A percentile compares a stretch with the other conserved stretches of the same genome.
Evolutionary conservation across 352 stramenopile species (phyloP).

Genomic region (Globisporangium sylvaticum): DNA sequence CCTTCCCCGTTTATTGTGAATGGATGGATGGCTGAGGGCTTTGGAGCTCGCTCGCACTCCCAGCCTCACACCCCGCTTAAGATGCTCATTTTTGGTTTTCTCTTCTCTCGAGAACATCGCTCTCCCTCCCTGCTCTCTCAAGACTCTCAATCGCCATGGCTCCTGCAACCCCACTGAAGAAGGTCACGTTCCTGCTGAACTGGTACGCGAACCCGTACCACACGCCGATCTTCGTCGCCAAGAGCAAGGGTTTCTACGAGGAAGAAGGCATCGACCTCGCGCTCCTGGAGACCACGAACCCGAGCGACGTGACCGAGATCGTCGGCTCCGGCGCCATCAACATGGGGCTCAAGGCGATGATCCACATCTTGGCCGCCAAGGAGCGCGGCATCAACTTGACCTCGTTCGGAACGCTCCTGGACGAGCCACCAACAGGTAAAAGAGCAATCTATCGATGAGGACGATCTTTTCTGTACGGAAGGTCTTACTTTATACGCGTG

Average conservation of each 20-base stretch:
- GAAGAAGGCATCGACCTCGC: slow-evolving; percentile 49
- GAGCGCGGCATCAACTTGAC: slow-evolving; percentile 45
- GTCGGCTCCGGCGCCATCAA: slow-evolving; percentile 42
- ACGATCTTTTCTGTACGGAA: neutral
- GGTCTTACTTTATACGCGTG: neutral
- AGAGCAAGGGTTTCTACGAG: slow-evolving; percentile 47
- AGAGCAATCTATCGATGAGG: neutral
- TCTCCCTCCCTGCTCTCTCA: neutral
- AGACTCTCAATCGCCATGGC: slow-evolving; percentile 21
- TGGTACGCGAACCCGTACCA: slow-evolving; percentile 56
- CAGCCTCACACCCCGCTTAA: neutral
- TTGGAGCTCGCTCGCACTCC: neutral
- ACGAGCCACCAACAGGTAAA: slow-evolving; percentile 39
- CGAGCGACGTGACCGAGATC: slow-evolving; percentile 49
- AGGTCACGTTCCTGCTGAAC: slow-evolving; percentile 48
- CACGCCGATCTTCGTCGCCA: slow-evolving; percentile 50
- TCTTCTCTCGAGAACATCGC: neutral
- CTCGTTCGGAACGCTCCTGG: slow-evolving; percentile 41
- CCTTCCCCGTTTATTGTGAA: neutral
- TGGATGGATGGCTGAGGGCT: neutral
- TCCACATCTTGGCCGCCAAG: slow-evolving; percentile 48
- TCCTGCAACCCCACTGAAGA: slow-evolving; percentile 31
- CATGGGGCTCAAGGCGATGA: slow-evolving; percentile 51
- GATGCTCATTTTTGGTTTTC: slow-evolving; percentile 11
- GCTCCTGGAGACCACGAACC: slow-evolving; percentile 48